Conservation (phyloP, 2,329 filamentous ascomycete genomes). For the Pestalotiopsis sp. region DNA sequence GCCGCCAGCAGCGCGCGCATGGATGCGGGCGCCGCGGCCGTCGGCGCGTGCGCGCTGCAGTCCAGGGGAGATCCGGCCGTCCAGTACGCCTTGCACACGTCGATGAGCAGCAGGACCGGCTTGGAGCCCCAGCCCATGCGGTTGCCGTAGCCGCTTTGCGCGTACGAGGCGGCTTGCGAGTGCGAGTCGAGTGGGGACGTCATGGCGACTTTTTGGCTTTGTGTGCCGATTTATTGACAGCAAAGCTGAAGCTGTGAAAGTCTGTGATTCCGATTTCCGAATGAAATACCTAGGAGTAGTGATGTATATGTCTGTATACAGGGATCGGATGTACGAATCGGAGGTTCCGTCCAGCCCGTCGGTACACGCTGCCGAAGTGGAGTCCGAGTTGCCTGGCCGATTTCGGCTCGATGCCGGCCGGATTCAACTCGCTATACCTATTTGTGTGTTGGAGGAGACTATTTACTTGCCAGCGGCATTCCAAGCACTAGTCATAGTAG, state of each 20-base stretch:
- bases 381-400: not conserved
- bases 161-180: constrained; percentile 25
- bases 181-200: not conserved
- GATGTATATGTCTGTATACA: not conserved
- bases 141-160: constrained; percentile 39
- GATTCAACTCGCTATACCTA: no score
- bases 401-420: not conserved
- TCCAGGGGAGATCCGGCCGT: constrained; percentile 43
- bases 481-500: no score
- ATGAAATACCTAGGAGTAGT: not conserved
- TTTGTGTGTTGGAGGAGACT: no score
- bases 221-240: not conserved
- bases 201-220: constrained; percentile 7
- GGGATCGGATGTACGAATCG: not conserved
- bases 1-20: constrained; percentile 42
- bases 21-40: constrained; percentile 35
- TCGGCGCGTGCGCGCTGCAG: constrained; percentile 38
- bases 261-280: not conserved
- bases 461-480: no score
- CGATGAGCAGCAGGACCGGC: constrained; percentile 47
- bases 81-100: constrained; percentile 51
- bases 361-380: constrained; percentile 2
- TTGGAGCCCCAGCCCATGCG: constrained; percentile 46
- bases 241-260: not conserved
- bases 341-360: not conserved